Evolutionary conservation across 2,329 filamentous ascomycete genomes (phyloP), one percentile per base, ranked within the genome.

Genomic region (Colletotrichum salicis): DNA sequence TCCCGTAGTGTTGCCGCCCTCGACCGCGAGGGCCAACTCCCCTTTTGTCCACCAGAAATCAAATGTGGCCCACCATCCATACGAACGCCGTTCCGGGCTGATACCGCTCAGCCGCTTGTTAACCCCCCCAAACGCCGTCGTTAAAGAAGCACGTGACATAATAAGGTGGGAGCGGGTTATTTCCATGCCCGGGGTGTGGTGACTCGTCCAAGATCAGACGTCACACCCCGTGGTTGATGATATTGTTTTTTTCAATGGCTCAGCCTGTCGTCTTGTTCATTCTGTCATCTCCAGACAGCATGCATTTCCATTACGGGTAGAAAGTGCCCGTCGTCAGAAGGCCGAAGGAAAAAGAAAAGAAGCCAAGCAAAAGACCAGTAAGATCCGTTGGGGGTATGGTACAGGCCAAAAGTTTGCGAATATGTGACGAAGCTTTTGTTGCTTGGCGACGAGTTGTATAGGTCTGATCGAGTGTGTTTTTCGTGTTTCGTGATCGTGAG

Each of bases 401-500:
- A 66, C 64, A 73, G 70, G 72, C 58, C 72, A 54, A 73, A 52
- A 72, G 45, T 72, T 69, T 70, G 64, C 65, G 70, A 71, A 72
- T 63, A 73, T 73, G 61, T 66, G 69, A 73, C 61, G 56, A 64
- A 70, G 65, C 64, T 69, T 73, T 63, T 45, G 63, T 55, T 63
- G 70, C 45, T 62, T 69, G 56, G 61, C 61, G 57, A 71, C 61
- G 61, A 58, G 67, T 63, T 41, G 61, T 41, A 56, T 33, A 56
- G 56, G 61, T 71, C 62, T 67, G 70, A 71, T 70, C 45, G 70
- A 64, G 60, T 59, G 6, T n/a, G 55, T 33, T 52, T 62, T 70
- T 70, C 67, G 61, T 70, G 51, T 59, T 71, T 67, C 70, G 58
- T 72, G 33, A 71, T 72, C 67, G 61, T 71, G 56, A 51, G 66